phyloP scores from a whole-genome alignment of 305 asterid species.

The Salvia sclarea region DNA sequence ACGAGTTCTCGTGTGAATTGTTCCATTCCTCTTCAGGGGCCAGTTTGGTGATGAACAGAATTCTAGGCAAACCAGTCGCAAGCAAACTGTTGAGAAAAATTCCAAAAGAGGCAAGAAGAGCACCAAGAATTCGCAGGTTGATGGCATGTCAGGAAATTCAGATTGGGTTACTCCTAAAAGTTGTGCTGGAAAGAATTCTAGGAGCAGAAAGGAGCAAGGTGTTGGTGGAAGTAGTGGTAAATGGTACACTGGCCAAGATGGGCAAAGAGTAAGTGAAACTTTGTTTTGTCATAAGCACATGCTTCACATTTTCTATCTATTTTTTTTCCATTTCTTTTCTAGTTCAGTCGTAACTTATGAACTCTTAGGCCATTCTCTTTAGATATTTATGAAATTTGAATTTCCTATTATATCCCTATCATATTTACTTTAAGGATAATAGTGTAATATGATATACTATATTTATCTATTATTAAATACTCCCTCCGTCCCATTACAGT shows the following conservation, averaged over 20 bases:
- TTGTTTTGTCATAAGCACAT: slow-evolving; percentile 7
- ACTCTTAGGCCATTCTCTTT: not conserved
- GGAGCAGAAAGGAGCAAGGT: slow-evolving; percentile 81
- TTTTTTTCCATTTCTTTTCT: not conserved
- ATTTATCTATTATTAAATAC: too few relatives aligned
- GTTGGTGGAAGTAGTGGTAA: slow-evolving; percentile 64
- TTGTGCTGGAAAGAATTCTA: slow-evolving; percentile 55
- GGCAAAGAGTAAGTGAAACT: slow-evolving; percentile 63
- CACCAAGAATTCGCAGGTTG: slow-evolving; percentile 37
- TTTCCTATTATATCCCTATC: too few relatives aligned
- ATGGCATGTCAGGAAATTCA: slow-evolving; percentile 46
- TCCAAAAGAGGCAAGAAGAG: slow-evolving; percentile 52
- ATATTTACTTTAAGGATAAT: too few relatives aligned
- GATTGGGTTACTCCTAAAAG: slow-evolving; percentile 75
- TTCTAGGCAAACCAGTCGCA: slow-evolving; percentile 39
- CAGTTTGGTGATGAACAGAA: slow-evolving; percentile 59
- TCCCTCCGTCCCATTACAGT: too few relatives aligned
- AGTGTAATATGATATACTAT: too few relatives aligned
- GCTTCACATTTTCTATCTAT: not conserved
- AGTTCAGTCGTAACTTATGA: not conserved
- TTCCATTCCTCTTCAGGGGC: slow-evolving; percentile 54
- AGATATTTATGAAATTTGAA: too few relatives aligned
- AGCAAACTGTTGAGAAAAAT: slow-evolving; percentile 36
- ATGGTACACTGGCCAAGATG: slow-evolving; percentile 69
- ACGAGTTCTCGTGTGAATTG: slow-evolving; percentile 5